These are phyloP conservation scores for Saitozyma podzolica DNA, from an alignment of 768 basidiomycete genomes.

Conservation along the genomic window DNA sequence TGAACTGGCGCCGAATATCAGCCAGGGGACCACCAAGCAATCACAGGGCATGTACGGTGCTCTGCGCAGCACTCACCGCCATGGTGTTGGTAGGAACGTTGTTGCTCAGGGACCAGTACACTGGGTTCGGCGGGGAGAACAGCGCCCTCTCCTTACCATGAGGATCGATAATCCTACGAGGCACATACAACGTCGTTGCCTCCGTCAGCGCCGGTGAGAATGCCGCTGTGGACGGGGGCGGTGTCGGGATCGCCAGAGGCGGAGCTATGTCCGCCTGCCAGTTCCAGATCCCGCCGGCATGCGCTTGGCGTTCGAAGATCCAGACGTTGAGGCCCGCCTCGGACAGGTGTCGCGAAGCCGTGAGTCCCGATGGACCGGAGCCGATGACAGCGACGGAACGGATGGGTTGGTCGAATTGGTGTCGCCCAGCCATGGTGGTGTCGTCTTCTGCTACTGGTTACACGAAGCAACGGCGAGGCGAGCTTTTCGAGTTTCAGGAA, in stretches of 20 bases:
- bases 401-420: slow-evolving; percentile 10
- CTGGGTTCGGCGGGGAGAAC: slow-evolving; percentile 37
- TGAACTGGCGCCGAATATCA: slow-evolving; percentile 2
- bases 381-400: slow-evolving; percentile 39
- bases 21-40: neutral
- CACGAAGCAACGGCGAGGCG: too few species aligned
- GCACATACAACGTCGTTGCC: neutral
- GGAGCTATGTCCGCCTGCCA: slow-evolving; percentile 12
- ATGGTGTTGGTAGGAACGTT: slow-evolving; percentile 38
- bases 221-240: slow-evolving; percentile 33
- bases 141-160: neutral
- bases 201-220: slow-evolving; percentile 13
- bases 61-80: slow-evolving; percentile 14
- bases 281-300: slow-evolving; percentile 37
- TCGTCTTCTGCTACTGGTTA: too few species aligned
- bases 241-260: slow-evolving; percentile 27
- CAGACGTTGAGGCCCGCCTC: slow-evolving; percentile 34
- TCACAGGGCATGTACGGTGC: too few species aligned
- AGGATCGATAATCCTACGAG: slow-evolving; percentile 6
- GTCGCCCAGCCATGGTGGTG: too few species aligned
- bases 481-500: too few species aligned
- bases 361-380: slow-evolving; percentile 31
- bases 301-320: slow-evolving; percentile 32
- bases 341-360: slow-evolving; percentile 28
- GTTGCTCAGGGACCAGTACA: slow-evolving; percentile 31